Evolutionary conservation across 176 grass and related monocot genomes (phyloP), one percentile per base, ranked within the genome.

Genomic region (Secale cereale): DNA sequence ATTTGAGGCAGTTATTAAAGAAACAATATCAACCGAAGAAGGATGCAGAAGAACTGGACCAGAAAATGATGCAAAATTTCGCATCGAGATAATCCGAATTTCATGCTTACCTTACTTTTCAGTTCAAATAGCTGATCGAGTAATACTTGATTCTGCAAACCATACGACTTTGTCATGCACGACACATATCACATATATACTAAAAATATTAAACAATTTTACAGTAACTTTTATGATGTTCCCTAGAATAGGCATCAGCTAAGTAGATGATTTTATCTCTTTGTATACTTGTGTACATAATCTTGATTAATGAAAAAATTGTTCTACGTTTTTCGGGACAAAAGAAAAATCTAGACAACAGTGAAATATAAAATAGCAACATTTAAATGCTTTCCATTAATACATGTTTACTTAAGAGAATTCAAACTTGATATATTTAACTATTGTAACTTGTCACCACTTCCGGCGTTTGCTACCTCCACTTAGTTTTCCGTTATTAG

Each of bases 111-210:
- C 94, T 92, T 97, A 22, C 45, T 87, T 85, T 97, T 94, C 40
- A 97, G 92, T 78, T 94, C 94, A 89, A 90, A 94, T 9, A 94
- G 81, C 37, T 94, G 88, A 80, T 97, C 90, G 82, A 91, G 88
- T 78, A 97, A 83, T 79, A 82, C 64, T 32, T 92, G 92, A 52
- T 81, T 91, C 94, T 97, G 86, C 61, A 8, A 84, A 57, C 87
- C 17, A 81, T 83, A 74, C 2, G 65, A n/a, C 8, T 20, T 67
- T 66, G 65, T 87, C 57, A 82, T 66, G 67, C 45, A 25, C 33
- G 62, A 67, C n/a, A 2, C 27, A 40, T 59, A 65, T 20, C 81
- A 67, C 65, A 31, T 2, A 17, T 52, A 19, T 52, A 52, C 48
- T 19, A 19, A 16, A 28, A 65, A 0, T 57, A 79, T 46, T 76